Evolutionary conservation across 2,329 filamentous ascomycete genomes (phyloP).

Genomic region (Stachybotrys chlorohalonatus): DNA sequence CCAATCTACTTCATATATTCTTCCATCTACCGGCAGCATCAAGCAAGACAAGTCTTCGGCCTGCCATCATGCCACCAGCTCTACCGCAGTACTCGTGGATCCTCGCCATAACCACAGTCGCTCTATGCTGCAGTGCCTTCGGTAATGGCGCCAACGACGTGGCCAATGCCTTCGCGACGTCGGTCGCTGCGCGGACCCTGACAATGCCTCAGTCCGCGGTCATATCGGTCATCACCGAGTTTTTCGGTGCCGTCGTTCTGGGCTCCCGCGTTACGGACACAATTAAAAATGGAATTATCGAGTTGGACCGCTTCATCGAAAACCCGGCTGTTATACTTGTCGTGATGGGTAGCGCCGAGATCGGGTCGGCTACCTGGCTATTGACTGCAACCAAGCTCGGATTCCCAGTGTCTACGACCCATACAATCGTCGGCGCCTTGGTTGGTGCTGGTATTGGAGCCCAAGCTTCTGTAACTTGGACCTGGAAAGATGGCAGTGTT

Average conservation of each 20-base stretch:
- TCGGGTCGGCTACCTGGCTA: conserved; percentile 61
- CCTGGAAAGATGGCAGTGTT: conserved; percentile 9
- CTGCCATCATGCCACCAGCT: too few species aligned
- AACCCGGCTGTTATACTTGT: conserved; percentile 32
- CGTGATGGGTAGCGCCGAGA: conserved; percentile 47
- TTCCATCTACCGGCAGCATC: too few species aligned
- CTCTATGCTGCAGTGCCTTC: too few species aligned
- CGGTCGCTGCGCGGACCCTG: conserved; percentile 51
- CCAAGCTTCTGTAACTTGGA: conserved; percentile 15
- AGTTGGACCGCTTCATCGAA: conserved; percentile 24
- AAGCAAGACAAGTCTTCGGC: too few species aligned
- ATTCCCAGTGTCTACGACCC: conserved; percentile 54
- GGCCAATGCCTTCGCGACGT: conserved; percentile 61
- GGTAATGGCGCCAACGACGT: conserved; percentile 50
- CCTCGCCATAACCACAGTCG: too few species aligned
- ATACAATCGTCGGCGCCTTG: conserved; percentile 60
- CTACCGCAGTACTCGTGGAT: too few species aligned
- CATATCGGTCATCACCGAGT: conserved; percentile 37
- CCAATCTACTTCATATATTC: too few species aligned
- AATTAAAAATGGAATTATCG: conserved; percentile 37
- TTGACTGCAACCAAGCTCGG: conserved; percentile 52
- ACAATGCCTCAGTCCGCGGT: conserved; percentile 38
- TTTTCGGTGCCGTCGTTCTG: conserved; percentile 37
- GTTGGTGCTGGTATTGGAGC: conserved; percentile 55
- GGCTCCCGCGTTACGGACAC: conserved; percentile 36